Percentiles rank a stretch among this genome's conserved stretches.
These are phyloP conservation scores for Tricholoma saponaceum DNA, from an alignment of 768 basidiomycete genomes.

Conservation along the genomic window DNA sequence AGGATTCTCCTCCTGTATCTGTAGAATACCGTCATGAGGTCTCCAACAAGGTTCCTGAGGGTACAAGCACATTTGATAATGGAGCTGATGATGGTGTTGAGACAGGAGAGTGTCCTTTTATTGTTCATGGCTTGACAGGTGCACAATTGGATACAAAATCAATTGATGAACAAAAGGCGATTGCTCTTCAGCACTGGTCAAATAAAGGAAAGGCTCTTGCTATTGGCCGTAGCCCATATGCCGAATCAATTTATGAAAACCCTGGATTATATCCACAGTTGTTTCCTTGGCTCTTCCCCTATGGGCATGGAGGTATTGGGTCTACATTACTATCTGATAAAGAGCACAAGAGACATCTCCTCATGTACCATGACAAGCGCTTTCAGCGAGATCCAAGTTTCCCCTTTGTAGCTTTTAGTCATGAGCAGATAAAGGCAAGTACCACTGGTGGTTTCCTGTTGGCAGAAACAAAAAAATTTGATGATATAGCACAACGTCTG, in stretches of 20 bases:
- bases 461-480: slow-evolving; percentile 22
- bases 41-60: slow-evolving; percentile 20
- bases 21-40: slow-evolving; percentile 17
- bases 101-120: slow-evolving; percentile 30
- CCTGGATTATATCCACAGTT: slow-evolving; percentile 32
- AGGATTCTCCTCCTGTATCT: slow-evolving; percentile 17
- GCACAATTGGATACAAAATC: slow-evolving; percentile 18
- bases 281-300: slow-evolving; percentile 42
- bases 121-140: slow-evolving; percentile 32
- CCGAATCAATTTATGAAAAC: slow-evolving; percentile 27
- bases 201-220: slow-evolving; percentile 19
- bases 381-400: slow-evolving; percentile 35
- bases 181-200: slow-evolving; percentile 24
- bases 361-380: slow-evolving; percentile 35
- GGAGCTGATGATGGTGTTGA: slow-evolving; percentile 24
- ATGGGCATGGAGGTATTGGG: slow-evolving; percentile 26
- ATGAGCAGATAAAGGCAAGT: slow-evolving; percentile 31
- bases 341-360: slow-evolving; percentile 18
- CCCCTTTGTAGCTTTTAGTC: slow-evolving; percentile 35
- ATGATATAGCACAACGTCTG: slow-evolving; percentile 17
- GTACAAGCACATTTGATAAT: slow-evolving; percentile 21
- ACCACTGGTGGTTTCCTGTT: slow-evolving; percentile 23
- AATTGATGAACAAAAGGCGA: slow-evolving; percentile 11
- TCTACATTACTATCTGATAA: slow-evolving; percentile 10
- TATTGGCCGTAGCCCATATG: slow-evolving; percentile 18